A percentile compares a stretch with the other conserved stretches of the same genome.
phyloP scores from a whole-genome alignment of 225 moss, liverwort and hornwort genomes.

The Rhytidiadelphus loreus region DNA sequence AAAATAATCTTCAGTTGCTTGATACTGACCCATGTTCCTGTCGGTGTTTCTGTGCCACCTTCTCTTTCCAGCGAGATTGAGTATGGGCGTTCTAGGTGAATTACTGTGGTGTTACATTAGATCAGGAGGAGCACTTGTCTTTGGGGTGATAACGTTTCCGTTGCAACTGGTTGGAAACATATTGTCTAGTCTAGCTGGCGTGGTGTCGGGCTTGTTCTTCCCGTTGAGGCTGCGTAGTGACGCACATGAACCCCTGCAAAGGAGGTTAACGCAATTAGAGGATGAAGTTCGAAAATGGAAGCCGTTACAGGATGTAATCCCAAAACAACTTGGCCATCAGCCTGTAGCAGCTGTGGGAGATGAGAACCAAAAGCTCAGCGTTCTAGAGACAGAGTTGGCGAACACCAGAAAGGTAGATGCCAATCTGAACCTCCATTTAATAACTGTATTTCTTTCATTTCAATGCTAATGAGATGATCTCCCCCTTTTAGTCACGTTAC shows the following conservation, averaged over 20 bases:
- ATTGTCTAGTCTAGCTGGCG: not conserved
- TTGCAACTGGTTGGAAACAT: slow-evolving; percentile 13
- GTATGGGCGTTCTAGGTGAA: not conserved
- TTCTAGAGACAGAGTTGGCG: slow-evolving; percentile 39
- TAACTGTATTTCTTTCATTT: not conserved
- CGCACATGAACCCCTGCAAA: slow-evolving; percentile 19
- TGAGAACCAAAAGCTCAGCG: slow-evolving; percentile 8
- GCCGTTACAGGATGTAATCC: not conserved
- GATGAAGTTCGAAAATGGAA: slow-evolving; percentile 27
- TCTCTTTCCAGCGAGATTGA: not conserved
- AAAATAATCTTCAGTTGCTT: not conserved
- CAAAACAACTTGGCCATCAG: not conserved
- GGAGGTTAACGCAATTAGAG: slow-evolving; percentile 23
- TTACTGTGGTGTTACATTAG: not conserved
- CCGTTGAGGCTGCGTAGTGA: not conserved
- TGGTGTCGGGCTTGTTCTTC: not conserved
- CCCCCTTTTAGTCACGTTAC: not conserved
- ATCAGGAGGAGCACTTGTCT: not conserved
- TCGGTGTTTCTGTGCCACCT: not conserved
- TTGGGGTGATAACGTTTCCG: slow-evolving; percentile 27
- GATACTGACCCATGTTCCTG: not conserved
- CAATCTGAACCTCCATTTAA: not conserved
- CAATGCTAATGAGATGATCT: not conserved
- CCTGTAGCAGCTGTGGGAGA: not conserved
- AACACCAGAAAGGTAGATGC: slow-evolving; percentile 34